Conservation (phyloP, 139 green algal species). For the Tetraselmis chui region DNA sequence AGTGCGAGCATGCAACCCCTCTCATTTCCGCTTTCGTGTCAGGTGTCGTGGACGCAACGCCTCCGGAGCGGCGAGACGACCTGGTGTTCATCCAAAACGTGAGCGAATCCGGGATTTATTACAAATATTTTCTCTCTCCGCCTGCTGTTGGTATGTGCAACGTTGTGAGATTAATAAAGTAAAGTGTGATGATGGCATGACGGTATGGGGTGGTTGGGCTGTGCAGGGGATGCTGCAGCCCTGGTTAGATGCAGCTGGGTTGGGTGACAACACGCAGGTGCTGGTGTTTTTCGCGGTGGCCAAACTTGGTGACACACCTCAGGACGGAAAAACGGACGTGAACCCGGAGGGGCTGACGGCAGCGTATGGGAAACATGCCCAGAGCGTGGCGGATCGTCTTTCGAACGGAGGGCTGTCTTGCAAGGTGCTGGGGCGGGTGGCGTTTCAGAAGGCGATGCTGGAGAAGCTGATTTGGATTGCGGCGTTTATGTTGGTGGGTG, state of each 20-base stretch:
- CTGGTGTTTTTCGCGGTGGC: constrained; percentile 98
- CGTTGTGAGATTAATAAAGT: no score
- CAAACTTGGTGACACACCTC: constrained; percentile 82
- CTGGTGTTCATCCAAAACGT: constrained; percentile 97
- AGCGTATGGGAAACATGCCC: constrained; percentile 76
- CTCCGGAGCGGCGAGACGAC: constrained; percentile 58
- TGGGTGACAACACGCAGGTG: constrained; percentile 85
- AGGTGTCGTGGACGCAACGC: constrained; percentile 60
- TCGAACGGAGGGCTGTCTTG: constrained; percentile 72
- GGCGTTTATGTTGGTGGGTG: constrained; percentile 92
- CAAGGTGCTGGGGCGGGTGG: constrained; percentile 64
- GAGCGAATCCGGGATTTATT: no score
- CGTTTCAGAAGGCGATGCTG: constrained; percentile 82
- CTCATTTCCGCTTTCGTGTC: no score
- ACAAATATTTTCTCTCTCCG: no score
- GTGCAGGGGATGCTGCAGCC: constrained; percentile 90
- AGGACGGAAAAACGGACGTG: constrained; percentile 87
- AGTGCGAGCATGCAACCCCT: no score
- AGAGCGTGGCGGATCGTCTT: constrained; percentile 70
- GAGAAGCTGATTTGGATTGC: constrained; percentile 99
- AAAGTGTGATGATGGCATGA: no score
- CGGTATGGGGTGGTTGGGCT: no score
- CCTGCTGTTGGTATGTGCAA: no score
- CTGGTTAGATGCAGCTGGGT: constrained; percentile 72
- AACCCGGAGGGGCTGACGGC: constrained; percentile 95